Conservation (phyloP, 441 rosid species). For the Dalechampia spathulata region DNA sequence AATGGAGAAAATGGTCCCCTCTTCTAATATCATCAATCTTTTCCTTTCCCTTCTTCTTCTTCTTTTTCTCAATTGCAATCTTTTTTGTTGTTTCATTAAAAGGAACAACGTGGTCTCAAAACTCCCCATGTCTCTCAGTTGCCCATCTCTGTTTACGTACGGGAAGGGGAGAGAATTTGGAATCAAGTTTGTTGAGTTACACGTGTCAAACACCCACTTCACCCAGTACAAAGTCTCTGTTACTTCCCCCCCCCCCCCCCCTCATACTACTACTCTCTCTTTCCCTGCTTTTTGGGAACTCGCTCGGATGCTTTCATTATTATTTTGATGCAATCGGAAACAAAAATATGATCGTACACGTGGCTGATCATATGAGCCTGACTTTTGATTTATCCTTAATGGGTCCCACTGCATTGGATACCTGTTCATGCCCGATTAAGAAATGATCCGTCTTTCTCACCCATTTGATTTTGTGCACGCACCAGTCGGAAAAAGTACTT, state of each 20-base stretch:
- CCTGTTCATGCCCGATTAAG: too few relatives aligned
- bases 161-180: conserved; percentile 9
- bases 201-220: conserved; percentile 31
- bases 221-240: conserved; percentile 11
- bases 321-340: too few relatives aligned
- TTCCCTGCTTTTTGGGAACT: conserved; percentile 17
- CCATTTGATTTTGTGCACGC: neutral
- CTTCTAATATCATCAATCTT: too few relatives aligned
- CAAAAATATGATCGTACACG: neutral
- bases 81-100: conserved; percentile 43
- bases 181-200: conserved; percentile 17
- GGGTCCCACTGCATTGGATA: too few relatives aligned
- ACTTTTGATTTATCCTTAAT: neutral
- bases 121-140: conserved; percentile 20
- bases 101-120: conserved; percentile 32
- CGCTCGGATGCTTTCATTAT: too few relatives aligned
- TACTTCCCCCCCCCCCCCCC: neutral
- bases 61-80: conserved; percentile 11
- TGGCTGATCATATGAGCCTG: neutral
- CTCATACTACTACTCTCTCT: neutral
- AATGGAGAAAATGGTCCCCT: too few relatives aligned
- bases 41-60: too few relatives aligned
- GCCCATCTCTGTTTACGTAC: conserved; percentile 16
- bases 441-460: neutral
- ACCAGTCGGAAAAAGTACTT: too few relatives aligned